Base-by-base conservation (phyloP, 2,329 filamentous ascomycete species). In the Didymella segeticola region DNA sequence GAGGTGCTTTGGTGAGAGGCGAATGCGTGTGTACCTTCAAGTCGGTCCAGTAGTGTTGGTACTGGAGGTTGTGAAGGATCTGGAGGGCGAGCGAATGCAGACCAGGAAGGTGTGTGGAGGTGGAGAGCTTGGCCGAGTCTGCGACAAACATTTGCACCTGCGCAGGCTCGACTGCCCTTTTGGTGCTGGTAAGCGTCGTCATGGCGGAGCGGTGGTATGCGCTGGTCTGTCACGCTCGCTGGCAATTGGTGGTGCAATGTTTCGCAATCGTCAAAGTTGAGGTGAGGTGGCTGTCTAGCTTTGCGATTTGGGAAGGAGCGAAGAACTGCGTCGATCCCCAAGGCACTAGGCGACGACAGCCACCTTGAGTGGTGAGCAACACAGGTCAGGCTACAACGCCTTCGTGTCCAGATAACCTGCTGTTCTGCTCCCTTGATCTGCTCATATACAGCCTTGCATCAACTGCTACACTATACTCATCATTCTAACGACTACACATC, bases 21-120 rank as follows among this genome's bases (percentile, higher is more conserved):
- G 79, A 76, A 47, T 77, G 73, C 2, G 74, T 80, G 72, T 88
- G 81, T 17, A 85, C 68, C 42, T 80, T 74, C 38, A 93, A 75
- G 19, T 80, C 72, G 19, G 83, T 84, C 90, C 90, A 95, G 69
- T 87, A 83, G 73, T 93, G 90, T 72, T 93, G 89, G 71, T 89
- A 80, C 62, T 84, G 80, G 41, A 95, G 83, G 72, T 93, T 92
- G 72, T 88, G 83, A 47, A 85, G 78, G 43, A 93, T 86, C 43
- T 85, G 80, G 23, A 80, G 73, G 37, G 85, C 82, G 41, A 90
- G 82, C 43, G 81, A 75, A 63, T 79, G 75, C 64, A 71, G 53
- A 65, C 63, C 54, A 43, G 69, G 68, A 56, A 67, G 67, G 64
- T 70, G 69, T 15, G 61, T 47, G 43, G 47, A 48, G 43, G 27